phyloP scores from a whole-genome alignment of 2,329 filamentous ascomycete species.

The Botryotinia calthae region DNA sequence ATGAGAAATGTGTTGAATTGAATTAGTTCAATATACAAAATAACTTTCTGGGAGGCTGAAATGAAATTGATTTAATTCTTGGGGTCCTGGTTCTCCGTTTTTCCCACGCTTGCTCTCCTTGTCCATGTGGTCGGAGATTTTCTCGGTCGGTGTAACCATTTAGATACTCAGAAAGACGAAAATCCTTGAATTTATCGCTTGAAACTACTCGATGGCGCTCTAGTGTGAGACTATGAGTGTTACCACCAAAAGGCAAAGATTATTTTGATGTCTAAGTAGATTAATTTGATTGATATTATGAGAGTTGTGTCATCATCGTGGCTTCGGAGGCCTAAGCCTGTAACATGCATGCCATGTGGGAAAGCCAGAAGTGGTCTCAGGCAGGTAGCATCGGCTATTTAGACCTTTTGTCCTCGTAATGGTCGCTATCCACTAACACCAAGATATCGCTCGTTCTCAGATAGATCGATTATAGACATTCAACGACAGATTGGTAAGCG shows the following conservation, averaged over 20 bases:
- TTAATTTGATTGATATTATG: not conserved
- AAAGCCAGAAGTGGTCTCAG: not conserved
- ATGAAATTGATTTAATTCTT: not conserved
- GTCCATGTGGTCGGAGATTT: constrained; percentile 16
- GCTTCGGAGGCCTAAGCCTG: constrained; percentile 13
- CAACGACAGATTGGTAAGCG: not conserved
- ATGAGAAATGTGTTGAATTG: not conserved
- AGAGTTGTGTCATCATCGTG: constrained; percentile 15
- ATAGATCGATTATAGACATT: not conserved
- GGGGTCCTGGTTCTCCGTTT: not conserved
- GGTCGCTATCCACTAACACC: not conserved
- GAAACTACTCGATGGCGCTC: constrained; percentile 5
- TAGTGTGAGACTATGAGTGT: constrained; percentile 1
- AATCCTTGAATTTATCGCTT: constrained; percentile 2
- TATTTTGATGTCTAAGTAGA: constrained; percentile 6
- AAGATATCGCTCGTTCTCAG: not conserved
- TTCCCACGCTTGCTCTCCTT: not conserved
- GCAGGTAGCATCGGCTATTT: constrained; percentile 9
- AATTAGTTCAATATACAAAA: not conserved
- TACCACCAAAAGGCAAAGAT: not conserved
- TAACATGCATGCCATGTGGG: constrained; percentile 14
- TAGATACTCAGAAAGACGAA: not conserved
- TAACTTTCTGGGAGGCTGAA: constrained; percentile 15
- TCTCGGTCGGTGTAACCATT: constrained; percentile 15
- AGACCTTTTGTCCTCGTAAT: not conserved